Evolutionary conservation across 805 yeast species (phyloP), one percentile per base, ranked within the genome.

Genomic region (Pichia deserticola): DNA sequence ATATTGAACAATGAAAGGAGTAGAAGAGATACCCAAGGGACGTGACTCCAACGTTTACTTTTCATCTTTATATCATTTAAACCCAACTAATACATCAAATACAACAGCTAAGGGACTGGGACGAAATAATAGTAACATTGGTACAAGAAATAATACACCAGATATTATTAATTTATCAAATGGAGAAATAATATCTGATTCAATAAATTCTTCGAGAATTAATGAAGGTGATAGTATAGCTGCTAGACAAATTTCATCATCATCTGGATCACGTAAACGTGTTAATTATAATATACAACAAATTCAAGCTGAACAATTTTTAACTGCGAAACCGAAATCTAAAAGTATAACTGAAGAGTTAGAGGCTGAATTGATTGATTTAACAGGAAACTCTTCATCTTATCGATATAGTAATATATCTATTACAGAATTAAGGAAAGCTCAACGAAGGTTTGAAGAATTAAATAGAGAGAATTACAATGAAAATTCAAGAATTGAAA

Each of bases 401-500:
- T 32, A 32, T 5, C 32, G 50, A 35, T 20, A 36, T 28, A 7
- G 13, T 42, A 47, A 39, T 50, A 28, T 60, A 33, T 43, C 54
- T 1, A 58, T 60, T 3, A 49, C 56, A 9, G 74, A 67, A 44
- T 62, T 65, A 54, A 68, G 65, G 54, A 65, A 64, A 44, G 68
- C 72, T 1, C 57, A 58, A 13, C 70, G 68, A 51, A 55, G 78
- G 42, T 69, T 72, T 46, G 66, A 62, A 2, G 77, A 73, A 51
- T 56, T 74, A 25, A 73, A 70, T 48, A 56, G 69, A 30, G 78
- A 74, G 57, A 73, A 73, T 51, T 74, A 71, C 53, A 72, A 65
- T 54, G 76, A 72, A 30, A 52, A 55, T 28, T 41, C 52, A 13
- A 62, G 64, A 43, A 59, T 71, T 25, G 78, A 73, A 27, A 55